Base-by-base conservation (phyloP, 495 filamentous ascomycete species). In the Penicillium soppii region DNA sequence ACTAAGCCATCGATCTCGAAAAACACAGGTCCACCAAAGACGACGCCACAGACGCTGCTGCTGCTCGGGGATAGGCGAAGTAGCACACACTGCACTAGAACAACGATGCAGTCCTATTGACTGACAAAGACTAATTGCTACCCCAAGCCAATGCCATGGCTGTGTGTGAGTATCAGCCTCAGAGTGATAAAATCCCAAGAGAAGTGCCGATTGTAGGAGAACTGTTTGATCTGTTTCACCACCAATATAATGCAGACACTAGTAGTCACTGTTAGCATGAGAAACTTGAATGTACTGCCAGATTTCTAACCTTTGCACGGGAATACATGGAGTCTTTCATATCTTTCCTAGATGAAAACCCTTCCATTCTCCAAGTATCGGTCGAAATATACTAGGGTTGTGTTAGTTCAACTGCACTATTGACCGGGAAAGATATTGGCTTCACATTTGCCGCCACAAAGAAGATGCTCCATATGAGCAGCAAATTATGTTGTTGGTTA, bases 391-490 rank as follows among this genome's bases (percentile, higher is more conserved):
- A 20, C 47, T 49, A 22, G 15, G 13, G 5, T 17, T n/a, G 3
- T 7, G 19, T 49, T 49, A 49, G 47, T 15, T 38, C 37, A 66
- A 70, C 58, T 68, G 23, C 9, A 56, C 2, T 22, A 13, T 3
- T 16, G 4, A 19, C 36, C 2, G 45, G 15, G 15, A 6, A 25
- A 13, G 5, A 50, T 32, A 10, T 23, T n/a, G 8, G 13, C 3
- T n/a, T 42, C 44, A 69, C 71, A 58, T 75, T 73, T 0, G 53
- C 53, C 1, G 67, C 66, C 30, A 58, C 69, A 46, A 67, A 73
- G n/a, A 74, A 73, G 9, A 77, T 51, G 48, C 71, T 70, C 72
- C 72, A 77, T 9, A 74, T 33, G 2, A 75, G 50, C 15, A 74
- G 42, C 0, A 70, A 8, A 33, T 71, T 75, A 35, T 66, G 61